phyloP scores from a whole-genome alignment of 345 rosid genomes.

The Hibiscus syriacus region DNA sequence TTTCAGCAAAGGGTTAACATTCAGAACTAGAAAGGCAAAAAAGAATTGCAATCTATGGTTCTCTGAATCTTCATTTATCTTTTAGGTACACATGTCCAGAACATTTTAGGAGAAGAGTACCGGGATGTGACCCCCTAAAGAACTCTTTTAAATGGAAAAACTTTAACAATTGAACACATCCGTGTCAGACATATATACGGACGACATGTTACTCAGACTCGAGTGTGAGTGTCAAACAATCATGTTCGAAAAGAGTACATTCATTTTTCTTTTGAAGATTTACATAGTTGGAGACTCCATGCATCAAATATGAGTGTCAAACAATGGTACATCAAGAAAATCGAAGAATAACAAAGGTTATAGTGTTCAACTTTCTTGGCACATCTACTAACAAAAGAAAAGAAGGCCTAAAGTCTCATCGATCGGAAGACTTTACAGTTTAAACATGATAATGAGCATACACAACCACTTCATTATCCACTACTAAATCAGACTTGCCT shows the following conservation, averaged over 20 bases:
- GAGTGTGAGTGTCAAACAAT: background rate
- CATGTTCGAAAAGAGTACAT: background rate
- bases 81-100: background rate
- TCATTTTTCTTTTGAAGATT: background rate
- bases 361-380: background rate
- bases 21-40: background rate
- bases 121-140: background rate
- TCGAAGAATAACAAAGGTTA: background rate
- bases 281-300: background rate
- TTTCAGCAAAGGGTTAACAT: background rate
- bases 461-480: background rate
- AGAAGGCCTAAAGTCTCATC: too few relatives aligned
- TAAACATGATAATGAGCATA: too few relatives aligned
- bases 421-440: too few relatives aligned
- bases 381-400: too few relatives aligned
- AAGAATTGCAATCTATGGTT: background rate
- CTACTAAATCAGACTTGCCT: background rate
- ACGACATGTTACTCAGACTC: background rate
- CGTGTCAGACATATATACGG: background rate
- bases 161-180: background rate
- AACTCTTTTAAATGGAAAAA: background rate
- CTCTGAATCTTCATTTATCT: background rate
- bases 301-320: background rate
- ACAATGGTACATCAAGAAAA: background rate
- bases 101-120: background rate